These are phyloP conservation scores for Endothia cerciana DNA, from an alignment of 2,329 filamentous ascomycete genomes.

Conservation along the genomic window DNA sequence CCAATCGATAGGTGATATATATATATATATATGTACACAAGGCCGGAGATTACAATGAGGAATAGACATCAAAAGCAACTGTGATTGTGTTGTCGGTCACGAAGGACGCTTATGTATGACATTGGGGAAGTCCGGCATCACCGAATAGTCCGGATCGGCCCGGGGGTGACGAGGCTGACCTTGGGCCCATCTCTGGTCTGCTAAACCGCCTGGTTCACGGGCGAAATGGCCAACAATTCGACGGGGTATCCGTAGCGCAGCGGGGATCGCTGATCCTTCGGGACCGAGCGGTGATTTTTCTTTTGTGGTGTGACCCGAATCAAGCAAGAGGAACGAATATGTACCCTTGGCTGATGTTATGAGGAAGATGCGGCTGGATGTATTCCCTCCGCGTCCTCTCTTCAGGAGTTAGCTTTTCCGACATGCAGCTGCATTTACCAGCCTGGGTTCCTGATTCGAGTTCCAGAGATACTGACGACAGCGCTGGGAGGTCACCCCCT, in stretches of 20 bases:
- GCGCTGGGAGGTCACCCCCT: no score
- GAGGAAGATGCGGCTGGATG: background rate
- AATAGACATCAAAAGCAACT: background rate
- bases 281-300: slow-evolving; percentile 18
- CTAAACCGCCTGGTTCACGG: no score
- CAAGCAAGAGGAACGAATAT: no score
- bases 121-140: slow-evolving; percentile 27
- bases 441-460: no score
- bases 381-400: background rate
- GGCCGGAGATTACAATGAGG: background rate
- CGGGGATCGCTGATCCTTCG: slow-evolving; percentile 7
- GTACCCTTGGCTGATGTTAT: background rate
- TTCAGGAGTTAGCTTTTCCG: no score
- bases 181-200: background rate
- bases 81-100: background rate
- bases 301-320: background rate
- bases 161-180: no score
- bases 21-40: background rate
- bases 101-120: slow-evolving; percentile 21
- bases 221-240: background rate
- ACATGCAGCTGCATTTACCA: no score
- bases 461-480: no score
- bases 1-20: background rate
- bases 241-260: background rate
- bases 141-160: slow-evolving; percentile 27